Percentiles rank a stretch among this genome's conserved stretches.
Evolutionary conservation across 257 asterid species (phyloP).

Genomic region (Dorcoceras hygrometricum): DNA sequence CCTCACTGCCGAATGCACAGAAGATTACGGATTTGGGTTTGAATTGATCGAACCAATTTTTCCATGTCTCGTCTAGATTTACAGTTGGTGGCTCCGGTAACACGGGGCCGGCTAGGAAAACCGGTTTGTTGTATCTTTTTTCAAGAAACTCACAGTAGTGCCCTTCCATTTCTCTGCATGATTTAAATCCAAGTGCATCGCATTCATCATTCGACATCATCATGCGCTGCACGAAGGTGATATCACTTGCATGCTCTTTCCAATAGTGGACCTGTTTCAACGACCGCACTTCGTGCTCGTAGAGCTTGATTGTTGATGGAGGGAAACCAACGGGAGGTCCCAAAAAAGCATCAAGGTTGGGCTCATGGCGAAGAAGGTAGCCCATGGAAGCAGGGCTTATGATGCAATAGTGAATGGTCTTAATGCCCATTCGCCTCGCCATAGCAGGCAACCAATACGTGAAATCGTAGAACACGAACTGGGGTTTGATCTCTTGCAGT

Average conservation of each 20-base stretch:
- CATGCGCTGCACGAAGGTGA: conserved; percentile 21
- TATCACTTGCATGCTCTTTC: conserved; percentile 7
- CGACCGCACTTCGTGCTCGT: conserved; percentile 9
- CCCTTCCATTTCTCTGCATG: conserved; percentile 39
- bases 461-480: conserved; percentile 48
- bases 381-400: conserved; percentile 35
- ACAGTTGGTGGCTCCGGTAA: too few species aligned
- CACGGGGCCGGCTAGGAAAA: too few species aligned
- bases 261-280: background rate
- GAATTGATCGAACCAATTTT: conserved; percentile 28
- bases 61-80: conserved; percentile 28
- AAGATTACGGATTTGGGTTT: conserved; percentile 21
- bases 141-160: conserved; percentile 25
- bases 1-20: conserved; percentile 55
- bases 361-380: conserved; percentile 22
- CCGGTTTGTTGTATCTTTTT: conserved; percentile 25
- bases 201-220: conserved; percentile 20
- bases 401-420: too few species aligned
- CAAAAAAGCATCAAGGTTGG: conserved; percentile 1
- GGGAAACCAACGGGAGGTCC: conserved; percentile 31
- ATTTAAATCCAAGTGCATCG: conserved; percentile 39
- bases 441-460: conserved; percentile 47
- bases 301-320: conserved; percentile 24
- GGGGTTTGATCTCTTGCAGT: too few species aligned
- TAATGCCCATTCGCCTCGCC: conserved; percentile 32